Evolutionary conservation across 164 flowering plant genomes (phyloP).

Genomic region (Macadamia integrifolia): DNA sequence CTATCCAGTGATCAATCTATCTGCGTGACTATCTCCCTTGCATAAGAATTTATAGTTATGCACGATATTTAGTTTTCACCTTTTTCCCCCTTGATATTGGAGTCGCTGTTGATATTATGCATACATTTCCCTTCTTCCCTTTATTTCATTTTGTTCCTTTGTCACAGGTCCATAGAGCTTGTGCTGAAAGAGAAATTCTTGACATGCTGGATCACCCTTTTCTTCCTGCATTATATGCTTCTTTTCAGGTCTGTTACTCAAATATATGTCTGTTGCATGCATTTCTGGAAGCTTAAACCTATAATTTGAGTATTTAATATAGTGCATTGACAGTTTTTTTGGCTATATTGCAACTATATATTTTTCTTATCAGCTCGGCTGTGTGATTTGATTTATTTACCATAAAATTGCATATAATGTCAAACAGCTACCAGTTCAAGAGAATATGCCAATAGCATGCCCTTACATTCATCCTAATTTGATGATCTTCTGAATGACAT

Average conservation of each 20-base stretch:
- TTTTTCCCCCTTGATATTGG: neutral
- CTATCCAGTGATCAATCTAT: too few species aligned
- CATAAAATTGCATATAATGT: neutral
- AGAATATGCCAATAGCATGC: neutral
- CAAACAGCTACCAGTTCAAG: neutral
- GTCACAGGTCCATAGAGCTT: conserved; percentile 92
- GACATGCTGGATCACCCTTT: conserved; percentile 96
- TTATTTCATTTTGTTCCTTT: conserved; percentile 4
- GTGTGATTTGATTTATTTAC: neutral
- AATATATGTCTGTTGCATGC: neutral
- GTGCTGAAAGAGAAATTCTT: conserved; percentile 96
- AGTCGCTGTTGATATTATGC: neutral
- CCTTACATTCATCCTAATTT: neutral
- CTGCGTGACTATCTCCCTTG: too few species aligned
- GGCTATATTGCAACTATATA: neutral
- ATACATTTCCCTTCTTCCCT: neutral
- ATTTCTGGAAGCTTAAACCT: neutral
- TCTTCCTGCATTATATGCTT: conserved; percentile 96
- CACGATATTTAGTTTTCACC: neutral
- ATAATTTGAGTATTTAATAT: neutral
- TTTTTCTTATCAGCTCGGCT: neutral
- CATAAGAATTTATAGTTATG: too few species aligned
- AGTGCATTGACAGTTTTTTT: neutral
- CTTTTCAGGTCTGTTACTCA: conserved; percentile 71
- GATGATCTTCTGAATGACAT: conserved; percentile 6